A percentile compares a stretch with the other conserved stretches of the same genome.
Conservation (phyloP, 768 basidiomycete species). For the Suillus cothurnatus region DNA sequence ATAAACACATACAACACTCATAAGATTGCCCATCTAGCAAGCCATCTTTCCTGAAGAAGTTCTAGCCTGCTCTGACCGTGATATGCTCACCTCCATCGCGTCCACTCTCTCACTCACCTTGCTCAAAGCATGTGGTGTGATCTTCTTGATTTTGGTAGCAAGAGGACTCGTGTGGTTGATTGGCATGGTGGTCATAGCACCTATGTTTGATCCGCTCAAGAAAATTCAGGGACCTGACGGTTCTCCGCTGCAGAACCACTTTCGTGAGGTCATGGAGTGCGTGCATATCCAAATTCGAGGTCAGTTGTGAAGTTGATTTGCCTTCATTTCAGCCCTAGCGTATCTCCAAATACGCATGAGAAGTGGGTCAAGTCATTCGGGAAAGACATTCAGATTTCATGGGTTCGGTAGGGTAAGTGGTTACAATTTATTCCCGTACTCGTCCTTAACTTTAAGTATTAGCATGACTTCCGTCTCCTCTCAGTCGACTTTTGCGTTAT, state of each 20-base stretch:
- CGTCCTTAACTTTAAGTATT: not conserved
- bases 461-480: constrained; percentile 58
- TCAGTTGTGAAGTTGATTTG: not conserved
- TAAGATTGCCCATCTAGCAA: constrained; percentile 5
- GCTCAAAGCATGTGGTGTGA: constrained; percentile 33
- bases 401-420: constrained; percentile 50
- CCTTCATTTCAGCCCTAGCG: constrained; percentile 40
- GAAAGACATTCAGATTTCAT: constrained; percentile 54
- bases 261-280: constrained; percentile 49
- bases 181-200: constrained; percentile 45
- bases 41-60: not conserved
- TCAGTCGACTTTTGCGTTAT: constrained; percentile 53
- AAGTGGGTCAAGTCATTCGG: constrained; percentile 49
- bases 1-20: not conserved
- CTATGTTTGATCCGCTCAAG: constrained; percentile 49
- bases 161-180: constrained; percentile 43
- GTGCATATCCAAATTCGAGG: constrained; percentile 19
- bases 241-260: constrained; percentile 44
- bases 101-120: constrained; percentile 7
- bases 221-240: constrained; percentile 51
- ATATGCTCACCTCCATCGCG: constrained; percentile 2
- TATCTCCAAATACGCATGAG: constrained; percentile 42
- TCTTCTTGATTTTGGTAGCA: constrained; percentile 34
- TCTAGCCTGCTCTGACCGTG: not conserved
- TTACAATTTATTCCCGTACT: not conserved